phyloP scores from a whole-genome alignment of 2,329 filamentous ascomycete species.

The Alternaria alternata region DNA sequence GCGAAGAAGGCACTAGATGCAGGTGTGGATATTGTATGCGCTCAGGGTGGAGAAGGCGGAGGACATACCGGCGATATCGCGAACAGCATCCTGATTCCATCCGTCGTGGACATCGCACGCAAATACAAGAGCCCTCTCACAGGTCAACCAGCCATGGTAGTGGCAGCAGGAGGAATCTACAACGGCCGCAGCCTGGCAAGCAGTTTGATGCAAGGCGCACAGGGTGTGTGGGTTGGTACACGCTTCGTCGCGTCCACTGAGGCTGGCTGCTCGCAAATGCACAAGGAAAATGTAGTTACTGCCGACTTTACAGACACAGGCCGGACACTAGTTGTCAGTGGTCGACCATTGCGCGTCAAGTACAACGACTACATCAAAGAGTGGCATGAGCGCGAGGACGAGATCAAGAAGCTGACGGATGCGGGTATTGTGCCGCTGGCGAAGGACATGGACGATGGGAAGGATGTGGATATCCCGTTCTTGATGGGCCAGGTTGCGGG shows the following conservation, averaged over 20 bases:
- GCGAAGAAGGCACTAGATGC: slow-evolving; percentile 85
- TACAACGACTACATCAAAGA: slow-evolving; percentile 82
- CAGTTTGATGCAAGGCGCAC: slow-evolving; percentile 85
- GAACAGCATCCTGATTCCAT: slow-evolving; percentile 84
- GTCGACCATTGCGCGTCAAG: slow-evolving; percentile 80
- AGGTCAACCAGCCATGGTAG: slow-evolving; percentile 76
- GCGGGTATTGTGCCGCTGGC: slow-evolving; percentile 81
- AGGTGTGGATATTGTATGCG: slow-evolving; percentile 89
- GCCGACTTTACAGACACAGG: slow-evolving; percentile 82
- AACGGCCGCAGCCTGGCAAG: slow-evolving; percentile 83
- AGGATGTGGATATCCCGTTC: slow-evolving; percentile 85
- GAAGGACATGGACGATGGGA: slow-evolving; percentile 82
- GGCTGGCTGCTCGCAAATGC: slow-evolving; percentile 79
- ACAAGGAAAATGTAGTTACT: slow-evolving; percentile 84
- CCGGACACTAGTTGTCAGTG: slow-evolving; percentile 82
- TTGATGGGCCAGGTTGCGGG: slow-evolving; percentile 95
- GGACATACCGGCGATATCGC: slow-evolving; percentile 91
- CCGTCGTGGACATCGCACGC: slow-evolving; percentile 83
- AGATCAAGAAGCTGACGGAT: slow-evolving; percentile 78
- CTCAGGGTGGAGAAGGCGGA: slow-evolving; percentile 92
- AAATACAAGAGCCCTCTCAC: slow-evolving; percentile 75
- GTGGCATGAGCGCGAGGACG: slow-evolving; percentile 80
- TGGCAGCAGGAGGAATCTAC: slow-evolving; percentile 87
- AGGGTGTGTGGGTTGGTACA: slow-evolving; percentile 93
- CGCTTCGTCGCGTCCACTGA: slow-evolving; percentile 86